phyloP scores from a whole-genome alignment of 2,329 filamentous ascomycete species.

The Didymella keratinophila region DNA sequence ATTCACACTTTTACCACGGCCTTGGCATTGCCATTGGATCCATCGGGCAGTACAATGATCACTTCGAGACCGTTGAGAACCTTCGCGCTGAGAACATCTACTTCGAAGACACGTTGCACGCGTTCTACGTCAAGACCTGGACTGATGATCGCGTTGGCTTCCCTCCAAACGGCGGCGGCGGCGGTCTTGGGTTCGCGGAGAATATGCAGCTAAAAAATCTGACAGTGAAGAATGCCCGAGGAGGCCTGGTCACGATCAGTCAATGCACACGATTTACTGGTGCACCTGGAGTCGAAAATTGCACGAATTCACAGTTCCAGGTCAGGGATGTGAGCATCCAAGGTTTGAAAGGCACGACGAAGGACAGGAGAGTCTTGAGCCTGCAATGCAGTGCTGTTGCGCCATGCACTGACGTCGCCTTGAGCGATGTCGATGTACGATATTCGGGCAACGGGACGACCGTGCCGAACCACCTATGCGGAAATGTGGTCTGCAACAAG shows the following conservation, averaged over 20 bases:
- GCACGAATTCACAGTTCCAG: slow-evolving; percentile 53
- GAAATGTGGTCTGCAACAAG: slow-evolving; percentile 27
- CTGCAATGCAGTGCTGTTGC: slow-evolving; percentile 41
- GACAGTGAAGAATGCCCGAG: slow-evolving; percentile 31
- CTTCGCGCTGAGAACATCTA: slow-evolving; percentile 59
- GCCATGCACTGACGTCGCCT: slow-evolving; percentile 33
- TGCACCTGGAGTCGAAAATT: slow-evolving; percentile 46
- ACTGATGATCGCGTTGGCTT: slow-evolving; percentile 60
- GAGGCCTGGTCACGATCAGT: slow-evolving; percentile 47
- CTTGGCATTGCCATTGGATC: slow-evolving; percentile 64
- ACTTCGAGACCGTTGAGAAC: slow-evolving; percentile 60
- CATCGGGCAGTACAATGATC: slow-evolving; percentile 62
- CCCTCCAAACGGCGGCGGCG: slow-evolving; percentile 67
- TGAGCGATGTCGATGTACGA: slow-evolving; percentile 28
- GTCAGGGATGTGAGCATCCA: slow-evolving; percentile 45
- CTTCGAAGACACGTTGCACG: slow-evolving; percentile 57
- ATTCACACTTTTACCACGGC: slow-evolving; percentile 26
- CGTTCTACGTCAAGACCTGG: slow-evolving; percentile 67
- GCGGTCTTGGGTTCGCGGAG: slow-evolving; percentile 58
- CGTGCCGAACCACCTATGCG: slow-evolving; percentile 27
- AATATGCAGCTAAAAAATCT: slow-evolving; percentile 52
- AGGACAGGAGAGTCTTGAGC: slow-evolving; percentile 26
- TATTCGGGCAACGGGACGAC: slow-evolving; percentile 25
- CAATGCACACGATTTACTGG: slow-evolving; percentile 53
- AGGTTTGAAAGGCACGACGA: slow-evolving; percentile 43